Evolutionary conservation across 148 eudicot species (phyloP).

Genomic region (Rhododendron ferrugineum): DNA sequence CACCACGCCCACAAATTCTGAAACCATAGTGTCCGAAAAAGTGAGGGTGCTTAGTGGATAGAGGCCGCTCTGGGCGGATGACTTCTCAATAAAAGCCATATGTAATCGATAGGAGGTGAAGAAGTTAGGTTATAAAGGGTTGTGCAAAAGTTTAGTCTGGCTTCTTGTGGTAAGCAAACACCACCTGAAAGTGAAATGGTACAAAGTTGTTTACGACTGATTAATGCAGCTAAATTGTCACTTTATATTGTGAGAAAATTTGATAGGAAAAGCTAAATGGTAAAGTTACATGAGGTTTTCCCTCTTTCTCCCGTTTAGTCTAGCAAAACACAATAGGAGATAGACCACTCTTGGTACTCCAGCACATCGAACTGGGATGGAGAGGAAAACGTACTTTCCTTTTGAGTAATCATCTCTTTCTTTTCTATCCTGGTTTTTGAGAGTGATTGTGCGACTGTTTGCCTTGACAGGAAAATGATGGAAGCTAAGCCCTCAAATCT

Average conservation of each 20-base stretch:
- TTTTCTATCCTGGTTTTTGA: not conserved
- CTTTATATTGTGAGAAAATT: not conserved
- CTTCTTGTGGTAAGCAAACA: not conserved
- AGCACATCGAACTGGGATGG: not conserved
- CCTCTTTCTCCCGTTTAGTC: not conserved
- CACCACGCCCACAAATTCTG: not conserved
- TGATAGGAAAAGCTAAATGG: not conserved
- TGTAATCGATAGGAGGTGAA: not conserved
- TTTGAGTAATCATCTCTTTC: not conserved
- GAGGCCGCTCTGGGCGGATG: not conserved
- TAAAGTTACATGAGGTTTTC: not conserved
- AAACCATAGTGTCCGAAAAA: not conserved
- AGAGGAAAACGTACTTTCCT: not conserved
- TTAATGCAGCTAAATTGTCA: not conserved
- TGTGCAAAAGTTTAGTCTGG: not conserved
- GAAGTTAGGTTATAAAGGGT: not conserved
- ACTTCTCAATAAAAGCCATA: not conserved
- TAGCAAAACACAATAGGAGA: not conserved
- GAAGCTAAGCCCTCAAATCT: constrained; percentile 33
- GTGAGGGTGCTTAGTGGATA: not conserved
- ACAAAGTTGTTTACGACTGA: not conserved
- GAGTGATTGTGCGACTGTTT: not conserved
- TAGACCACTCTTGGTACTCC: not conserved
- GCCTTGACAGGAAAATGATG: constrained; percentile 16
- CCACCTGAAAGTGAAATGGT: not conserved